Base-by-base conservation (phyloP, 257 asterid genomes). In the Plantago ovata region DNA sequence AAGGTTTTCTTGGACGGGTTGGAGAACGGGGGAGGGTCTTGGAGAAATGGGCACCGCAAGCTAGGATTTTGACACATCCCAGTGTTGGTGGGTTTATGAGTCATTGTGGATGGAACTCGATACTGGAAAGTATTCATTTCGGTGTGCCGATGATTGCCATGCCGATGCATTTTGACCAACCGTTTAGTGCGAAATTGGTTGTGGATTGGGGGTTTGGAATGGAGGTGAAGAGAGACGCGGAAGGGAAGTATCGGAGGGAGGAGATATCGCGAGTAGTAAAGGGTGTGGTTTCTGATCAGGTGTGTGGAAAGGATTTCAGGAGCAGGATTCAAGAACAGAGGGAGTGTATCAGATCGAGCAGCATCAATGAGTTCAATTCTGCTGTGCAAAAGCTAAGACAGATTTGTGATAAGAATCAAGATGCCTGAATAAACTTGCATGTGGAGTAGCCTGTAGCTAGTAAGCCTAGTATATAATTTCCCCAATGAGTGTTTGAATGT, bases 81-180 rank as follows among this genome's bases (percentile, higher is more conserved):
- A 72, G 76, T 22, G 14, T 42, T 0, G 79, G 73, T 4, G 81
- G 75, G 11, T 76, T 76, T n/a, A n/a, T n/a, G n/a, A n/a, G n/a
- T n/a, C n/a, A n/a, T n/a, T n/a, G n/a, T n/a, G n/a, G n/a, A n/a
- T 70, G 78, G 76, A 72, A 64, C 19, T 72, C 81, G 1, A 13
- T 62, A 9, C 53, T 58, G 53, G 79, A 76, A 8, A 66, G 74
- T 19, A 19, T 69, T 2, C 45, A 55, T 10, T 65, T 41, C 16
- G 71, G 78, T 12, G 74, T 72, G 12, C 82, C 82, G 7, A 66
- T 72, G 3, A 56, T 72, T 19, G 74, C 67, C 0, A 24, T 78
- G 78, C 84, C 84, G 13, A 68, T 74, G 53, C 77, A 71, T 21
- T 60, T 61, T 50, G 84, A 78, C 42, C 84, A 78, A 38, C 80